phyloP scores from a whole-genome alignment of 768 basidiomycete genomes.

The Leccinellum albellum region DNA sequence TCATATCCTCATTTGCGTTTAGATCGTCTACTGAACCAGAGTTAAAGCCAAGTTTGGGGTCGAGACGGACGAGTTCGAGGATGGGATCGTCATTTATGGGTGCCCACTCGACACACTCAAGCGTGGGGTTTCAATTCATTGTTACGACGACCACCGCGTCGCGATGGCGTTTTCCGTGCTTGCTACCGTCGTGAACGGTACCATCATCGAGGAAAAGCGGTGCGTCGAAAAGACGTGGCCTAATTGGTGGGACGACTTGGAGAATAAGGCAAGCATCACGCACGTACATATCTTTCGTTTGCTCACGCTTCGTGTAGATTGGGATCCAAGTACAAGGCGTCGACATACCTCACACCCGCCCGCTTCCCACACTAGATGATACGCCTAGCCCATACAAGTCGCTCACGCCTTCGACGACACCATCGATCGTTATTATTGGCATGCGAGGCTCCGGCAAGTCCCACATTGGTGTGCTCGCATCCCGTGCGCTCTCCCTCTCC shows the following conservation, averaged over 20 bases:
- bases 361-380: constrained; percentile 37
- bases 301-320: constrained; percentile 49
- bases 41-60: constrained; percentile 90
- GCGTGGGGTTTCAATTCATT: constrained; percentile 77
- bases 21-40: not conserved
- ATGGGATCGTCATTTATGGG: constrained; percentile 89
- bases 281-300: not conserved
- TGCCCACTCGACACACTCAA: constrained; percentile 60
- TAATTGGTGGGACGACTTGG: constrained; percentile 98
- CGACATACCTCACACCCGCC: constrained; percentile 50
- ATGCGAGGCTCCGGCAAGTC: constrained; percentile 99
- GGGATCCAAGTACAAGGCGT: constrained; percentile 85
- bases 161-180: constrained; percentile 98
- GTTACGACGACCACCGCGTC: constrained; percentile 98
- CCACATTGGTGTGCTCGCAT: constrained; percentile 77
- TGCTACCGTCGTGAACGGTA: constrained; percentile 65
- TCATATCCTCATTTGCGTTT: not conserved
- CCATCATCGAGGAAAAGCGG: constrained; percentile 89
- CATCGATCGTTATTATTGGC: constrained; percentile 78
- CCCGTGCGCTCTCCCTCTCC: constrained; percentile 64
- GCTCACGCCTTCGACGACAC: constrained; percentile 33
- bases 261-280: constrained; percentile 71
- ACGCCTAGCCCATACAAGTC: constrained; percentile 27
- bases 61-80: constrained; percentile 85
- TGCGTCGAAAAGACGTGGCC: constrained; percentile 99